Percentiles rank a stretch among this genome's conserved stretches.
phyloP scores from a whole-genome alignment of 805 yeast genomes.

The Zygosaccharomyces siamensis region DNA sequence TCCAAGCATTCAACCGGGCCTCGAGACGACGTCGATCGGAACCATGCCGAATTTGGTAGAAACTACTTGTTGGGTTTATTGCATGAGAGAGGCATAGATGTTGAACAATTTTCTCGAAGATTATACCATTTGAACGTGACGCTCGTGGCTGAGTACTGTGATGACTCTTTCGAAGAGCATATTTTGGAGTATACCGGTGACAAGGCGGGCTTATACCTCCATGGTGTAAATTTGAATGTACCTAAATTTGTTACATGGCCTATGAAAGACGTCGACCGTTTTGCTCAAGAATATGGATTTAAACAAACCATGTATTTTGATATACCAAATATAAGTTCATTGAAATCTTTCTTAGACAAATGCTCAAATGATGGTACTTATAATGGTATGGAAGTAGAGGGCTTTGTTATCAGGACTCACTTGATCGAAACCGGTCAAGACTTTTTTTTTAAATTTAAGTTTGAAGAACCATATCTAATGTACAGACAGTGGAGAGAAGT shows the following conservation, averaged over 20 bases:
- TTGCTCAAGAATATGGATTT: constrained; percentile 71
- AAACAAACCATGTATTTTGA: constrained; percentile 47
- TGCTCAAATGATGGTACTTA: constrained; percentile 65
- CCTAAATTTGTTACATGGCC: constrained; percentile 60
- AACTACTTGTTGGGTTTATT: constrained; percentile 53
- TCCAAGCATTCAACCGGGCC: constrained; percentile 87
- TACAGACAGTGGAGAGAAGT: constrained; percentile 89
- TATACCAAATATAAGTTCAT: constrained; percentile 37
- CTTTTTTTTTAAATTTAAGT: constrained; percentile 84
- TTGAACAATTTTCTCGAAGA: constrained; percentile 49
- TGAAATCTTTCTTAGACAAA: constrained; percentile 50
- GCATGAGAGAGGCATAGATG: constrained; percentile 34
- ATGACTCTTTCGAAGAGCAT: constrained; percentile 91
- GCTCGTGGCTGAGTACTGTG: constrained; percentile 90
- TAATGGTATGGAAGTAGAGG: constrained; percentile 74
- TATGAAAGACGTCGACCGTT: constrained; percentile 51
- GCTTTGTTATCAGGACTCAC: constrained; percentile 81
- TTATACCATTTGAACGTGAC: constrained; percentile 56
- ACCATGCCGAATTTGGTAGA: constrained; percentile 77
- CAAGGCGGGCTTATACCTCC: constrained; percentile 77
- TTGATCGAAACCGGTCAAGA: constrained; percentile 13
- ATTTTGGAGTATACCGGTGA: constrained; percentile 66
- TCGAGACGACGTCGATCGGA: constrained; percentile 46
- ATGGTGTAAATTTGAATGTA: constrained; percentile 75
- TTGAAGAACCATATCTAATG: constrained; percentile 90